Evolutionary conservation across 495 filamentous ascomycete genomes (phyloP), one percentile per base, ranked within the genome.

Genomic region (Rostrohypoxylon terebratum): DNA sequence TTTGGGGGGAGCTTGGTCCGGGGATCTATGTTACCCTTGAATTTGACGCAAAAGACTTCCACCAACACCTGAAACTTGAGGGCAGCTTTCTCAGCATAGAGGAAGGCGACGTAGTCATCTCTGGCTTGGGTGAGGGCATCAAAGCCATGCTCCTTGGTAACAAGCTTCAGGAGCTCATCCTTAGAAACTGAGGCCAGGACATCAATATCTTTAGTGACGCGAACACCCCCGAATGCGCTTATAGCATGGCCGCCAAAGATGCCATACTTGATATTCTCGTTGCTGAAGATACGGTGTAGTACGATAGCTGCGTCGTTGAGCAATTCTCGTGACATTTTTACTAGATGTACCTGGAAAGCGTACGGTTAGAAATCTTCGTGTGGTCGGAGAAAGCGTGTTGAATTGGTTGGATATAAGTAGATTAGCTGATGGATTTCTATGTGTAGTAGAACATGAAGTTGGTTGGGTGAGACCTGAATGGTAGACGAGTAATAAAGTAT

Each of bases 181-280:
- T 72, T 71, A 18, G 51, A 28, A 18, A 36, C 31, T 10, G 68
- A 55, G 16, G 54, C 71, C 11, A 74, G 18, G 40, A 69, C 72
- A 34, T 74, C 71, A 20, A 74, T 64, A 38, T 74, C 71, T 38
- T 73, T 73, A 18, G 68, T 72, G 20, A 33, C 20, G 21, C 71
- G 67, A 11, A 31, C 10, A 25, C 68, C 71, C 5, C 69, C 69
- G 40, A 48, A 40, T 20, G 45, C 21, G 10, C 45, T 50, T 2
- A 74, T 61, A 8, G 71, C 71, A 18, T 53, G 72, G 14, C 71
- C 71, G 20, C 71, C 71, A 18, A 74, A 74, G 21, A 74, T 66
- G 6, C 71, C 71, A 28, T 36, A 61, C 23, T 67, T 72, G n/a
- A 74, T 47, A 47, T 42, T 42, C 16, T 36, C 51, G 4, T 21